Percentiles rank a stretch among this genome's conserved stretches.
Evolutionary conservation across 2,329 filamentous ascomycete species (phyloP).

Genomic region (Botrytis hyacinthi): DNA sequence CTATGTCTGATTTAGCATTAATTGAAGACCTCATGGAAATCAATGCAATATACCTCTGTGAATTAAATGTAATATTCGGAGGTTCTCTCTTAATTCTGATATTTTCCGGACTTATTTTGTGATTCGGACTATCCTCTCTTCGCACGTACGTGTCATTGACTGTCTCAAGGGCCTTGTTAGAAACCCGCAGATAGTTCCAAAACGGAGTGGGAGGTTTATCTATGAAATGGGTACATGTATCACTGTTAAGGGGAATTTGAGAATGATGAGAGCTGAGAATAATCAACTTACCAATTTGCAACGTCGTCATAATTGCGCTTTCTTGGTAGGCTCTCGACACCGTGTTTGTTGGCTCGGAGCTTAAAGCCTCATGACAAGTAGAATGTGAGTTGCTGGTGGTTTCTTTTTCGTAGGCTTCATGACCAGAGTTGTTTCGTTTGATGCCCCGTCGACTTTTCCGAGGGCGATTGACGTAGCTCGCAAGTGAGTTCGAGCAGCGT

Average conservation of each 20-base stretch:
- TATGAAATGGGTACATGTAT: neutral
- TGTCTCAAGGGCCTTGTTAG: neutral
- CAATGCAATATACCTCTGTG: neutral
- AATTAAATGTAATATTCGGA: fast-evolving
- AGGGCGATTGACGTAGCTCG: neutral
- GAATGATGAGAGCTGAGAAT: neutral
- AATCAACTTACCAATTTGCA: neutral
- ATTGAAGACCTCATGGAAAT: neutral
- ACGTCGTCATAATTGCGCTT: neutral
- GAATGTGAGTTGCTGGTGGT: neutral
- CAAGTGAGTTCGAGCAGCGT: neutral
- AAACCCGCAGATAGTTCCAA: neutral
- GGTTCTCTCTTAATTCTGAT: neutral
- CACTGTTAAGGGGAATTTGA: neutral
- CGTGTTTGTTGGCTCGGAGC: neutral
- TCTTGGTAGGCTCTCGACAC: neutral
- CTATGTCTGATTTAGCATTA: neutral
- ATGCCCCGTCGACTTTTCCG: neutral
- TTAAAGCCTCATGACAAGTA: neutral
- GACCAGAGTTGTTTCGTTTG: neutral
- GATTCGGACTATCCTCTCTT: neutral
- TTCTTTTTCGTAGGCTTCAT: neutral
- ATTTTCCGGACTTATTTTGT: neutral
- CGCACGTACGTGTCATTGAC: neutral
- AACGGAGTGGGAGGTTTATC: too few species aligned